phyloP scores from a whole-genome alignment of 1,284 basidiomycete genomes.

The Irpex sp. region DNA sequence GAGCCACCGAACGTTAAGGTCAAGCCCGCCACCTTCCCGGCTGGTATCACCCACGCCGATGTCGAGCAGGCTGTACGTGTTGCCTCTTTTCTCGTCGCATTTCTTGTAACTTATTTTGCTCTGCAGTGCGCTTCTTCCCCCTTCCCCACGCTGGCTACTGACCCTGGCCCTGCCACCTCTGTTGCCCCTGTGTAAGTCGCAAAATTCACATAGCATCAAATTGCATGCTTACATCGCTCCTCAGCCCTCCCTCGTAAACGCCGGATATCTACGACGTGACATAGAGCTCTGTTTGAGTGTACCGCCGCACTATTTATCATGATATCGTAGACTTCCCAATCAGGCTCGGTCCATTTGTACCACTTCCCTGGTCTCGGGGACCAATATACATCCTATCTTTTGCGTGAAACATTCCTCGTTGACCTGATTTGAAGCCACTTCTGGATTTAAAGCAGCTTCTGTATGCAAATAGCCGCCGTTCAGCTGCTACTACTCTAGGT shows the following conservation, averaged over 20 bases:
- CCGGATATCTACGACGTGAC: neutral
- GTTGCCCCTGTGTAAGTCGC: neutral
- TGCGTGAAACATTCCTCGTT: no score
- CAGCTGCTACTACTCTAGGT: no score
- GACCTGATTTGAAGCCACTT: no score
- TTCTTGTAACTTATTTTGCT: neutral
- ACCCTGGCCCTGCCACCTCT: neutral
- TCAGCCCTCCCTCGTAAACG: neutral
- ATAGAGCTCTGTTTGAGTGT: no score
- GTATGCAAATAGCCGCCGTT: no score
- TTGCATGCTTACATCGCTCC: no score
- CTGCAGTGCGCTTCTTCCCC: neutral
- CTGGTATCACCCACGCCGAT: slow-evolving; percentile 25
- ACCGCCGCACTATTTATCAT: no score
- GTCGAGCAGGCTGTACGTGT: slow-evolving; percentile 31
- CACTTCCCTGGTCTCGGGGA: no score
- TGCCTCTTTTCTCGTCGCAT: neutral
- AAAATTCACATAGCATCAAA: neutral
- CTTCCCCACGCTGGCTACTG: neutral
- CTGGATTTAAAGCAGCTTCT: no score
- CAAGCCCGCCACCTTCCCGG: slow-evolving; percentile 12
- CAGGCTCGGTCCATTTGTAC: no score
- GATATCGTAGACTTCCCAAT: no score
- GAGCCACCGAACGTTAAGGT: neutral
- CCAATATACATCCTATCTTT: no score